Conservation (phyloP, 805 yeast genomes). For the Sugiyamaella floridensis region DNA sequence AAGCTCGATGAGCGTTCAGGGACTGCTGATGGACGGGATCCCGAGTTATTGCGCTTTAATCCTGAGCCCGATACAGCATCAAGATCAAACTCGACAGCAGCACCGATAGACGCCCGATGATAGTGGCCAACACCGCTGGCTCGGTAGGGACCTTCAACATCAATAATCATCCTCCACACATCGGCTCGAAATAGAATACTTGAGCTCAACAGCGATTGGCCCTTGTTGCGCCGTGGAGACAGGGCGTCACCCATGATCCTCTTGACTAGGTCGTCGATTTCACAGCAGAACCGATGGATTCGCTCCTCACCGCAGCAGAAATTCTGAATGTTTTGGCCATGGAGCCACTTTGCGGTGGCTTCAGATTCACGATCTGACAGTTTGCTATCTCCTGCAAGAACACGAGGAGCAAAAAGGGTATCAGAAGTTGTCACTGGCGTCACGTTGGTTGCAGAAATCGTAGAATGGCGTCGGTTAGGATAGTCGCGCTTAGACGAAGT, state of each 20-base stretch:
- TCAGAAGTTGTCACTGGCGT: constrained; percentile 14
- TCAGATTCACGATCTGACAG: constrained; percentile 32
- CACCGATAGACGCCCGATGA: constrained; percentile 9
- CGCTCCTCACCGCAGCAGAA: constrained; percentile 31
- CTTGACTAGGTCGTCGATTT: constrained; percentile 25
- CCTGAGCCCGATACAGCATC: neutral
- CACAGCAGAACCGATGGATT: constrained; percentile 32
- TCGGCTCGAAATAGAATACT: constrained; percentile 19
- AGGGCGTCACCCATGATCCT: constrained; percentile 28
- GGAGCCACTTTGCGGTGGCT: constrained; percentile 24
- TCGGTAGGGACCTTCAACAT: constrained; percentile 13
- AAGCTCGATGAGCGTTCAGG: constrained; percentile 4
- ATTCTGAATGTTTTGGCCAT: constrained; percentile 28
- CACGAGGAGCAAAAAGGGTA: constrained; percentile 27
- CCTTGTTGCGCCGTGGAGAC: constrained; percentile 14
- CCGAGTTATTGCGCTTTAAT: neutral
- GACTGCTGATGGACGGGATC: neutral
- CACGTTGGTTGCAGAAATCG: constrained; percentile 13
- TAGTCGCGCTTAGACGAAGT: constrained; percentile 16
- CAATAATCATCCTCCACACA: constrained; percentile 21
- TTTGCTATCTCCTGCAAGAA: constrained; percentile 25
- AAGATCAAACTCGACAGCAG: constrained; percentile 5
- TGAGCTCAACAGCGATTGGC: constrained; percentile 19
- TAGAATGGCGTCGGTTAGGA: constrained; percentile 22
- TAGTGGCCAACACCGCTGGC: constrained; percentile 7